phyloP scores from a whole-genome alignment of 139 green algal species.

The Astrephomene gubernaculifera region DNA sequence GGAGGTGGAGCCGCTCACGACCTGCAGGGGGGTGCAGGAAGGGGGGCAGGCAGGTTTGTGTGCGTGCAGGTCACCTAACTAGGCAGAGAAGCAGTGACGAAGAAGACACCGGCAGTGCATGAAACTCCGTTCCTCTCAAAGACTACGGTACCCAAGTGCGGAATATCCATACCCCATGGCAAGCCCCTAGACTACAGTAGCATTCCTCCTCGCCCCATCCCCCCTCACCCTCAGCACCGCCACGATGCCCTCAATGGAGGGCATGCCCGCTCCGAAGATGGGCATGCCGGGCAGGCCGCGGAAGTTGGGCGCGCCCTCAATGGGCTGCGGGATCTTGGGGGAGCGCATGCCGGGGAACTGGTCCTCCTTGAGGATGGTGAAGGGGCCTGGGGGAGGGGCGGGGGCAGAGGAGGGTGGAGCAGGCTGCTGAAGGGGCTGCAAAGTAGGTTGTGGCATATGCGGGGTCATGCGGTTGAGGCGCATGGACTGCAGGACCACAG shows the following conservation, averaged over 20 bases:
- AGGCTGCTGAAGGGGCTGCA: neutral
- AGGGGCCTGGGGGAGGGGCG: slow-evolving; percentile 31
- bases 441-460: too few relatives aligned
- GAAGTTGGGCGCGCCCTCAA: slow-evolving; percentile 89
- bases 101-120: too few relatives aligned
- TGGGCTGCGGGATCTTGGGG: slow-evolving; percentile 53
- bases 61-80: too few relatives aligned
- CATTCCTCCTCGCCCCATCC: neutral
- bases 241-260: slow-evolving; percentile 88
- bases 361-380: slow-evolving; percentile 95
- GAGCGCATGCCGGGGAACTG: slow-evolving; percentile 81
- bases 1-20: slow-evolving; percentile 41
- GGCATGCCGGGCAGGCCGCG: slow-evolving; percentile 57
- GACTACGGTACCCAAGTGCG: too few relatives aligned
- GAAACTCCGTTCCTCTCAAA: too few relatives aligned
- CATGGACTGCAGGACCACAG: neutral
- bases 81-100: too few relatives aligned
- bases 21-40: neutral
- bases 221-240: slow-evolving; percentile 61
- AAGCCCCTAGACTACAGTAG: too few relatives aligned
- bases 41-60: neutral
- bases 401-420: neutral
- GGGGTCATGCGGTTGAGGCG: too few relatives aligned
- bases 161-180: too few relatives aligned
- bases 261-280: slow-evolving; percentile 92